These are phyloP conservation scores for Penicillium parvum DNA, from an alignment of 495 filamentous ascomycete genomes.

Conservation along the genomic window DNA sequence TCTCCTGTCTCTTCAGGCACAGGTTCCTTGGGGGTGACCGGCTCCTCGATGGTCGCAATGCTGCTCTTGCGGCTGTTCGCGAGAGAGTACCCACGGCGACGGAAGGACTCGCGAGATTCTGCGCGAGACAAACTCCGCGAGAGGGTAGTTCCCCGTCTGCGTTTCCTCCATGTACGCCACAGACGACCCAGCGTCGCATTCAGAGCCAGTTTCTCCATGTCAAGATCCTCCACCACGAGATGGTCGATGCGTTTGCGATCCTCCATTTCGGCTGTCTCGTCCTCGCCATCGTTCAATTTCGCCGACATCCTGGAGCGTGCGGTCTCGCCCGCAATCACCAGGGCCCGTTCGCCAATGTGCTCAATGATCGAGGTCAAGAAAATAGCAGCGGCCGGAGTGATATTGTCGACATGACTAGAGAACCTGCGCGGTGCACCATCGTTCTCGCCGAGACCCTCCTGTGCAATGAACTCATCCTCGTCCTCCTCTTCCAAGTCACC, in stretches of 20 bases:
- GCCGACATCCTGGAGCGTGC: constrained; percentile 64
- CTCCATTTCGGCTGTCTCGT: constrained; percentile 14
- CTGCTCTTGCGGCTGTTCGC: constrained; percentile 38
- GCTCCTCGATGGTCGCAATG: constrained; percentile 34
- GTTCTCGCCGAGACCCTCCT: constrained; percentile 59
- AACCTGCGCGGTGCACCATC: constrained; percentile 49
- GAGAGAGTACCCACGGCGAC: constrained; percentile 28
- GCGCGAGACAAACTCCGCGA: constrained; percentile 39
- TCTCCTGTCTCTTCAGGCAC: constrained; percentile 7
- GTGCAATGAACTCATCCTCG: constrained; percentile 76
- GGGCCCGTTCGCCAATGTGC: constrained; percentile 85
- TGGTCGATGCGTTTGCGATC: constrained; percentile 48
- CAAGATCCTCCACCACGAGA: constrained; percentile 79
- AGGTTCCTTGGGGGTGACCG: constrained; percentile 22
- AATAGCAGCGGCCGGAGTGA: constrained; percentile 90
- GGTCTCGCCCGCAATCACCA: constrained; percentile 84
- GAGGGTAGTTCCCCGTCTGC: constrained; percentile 45
- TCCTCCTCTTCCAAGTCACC: constrained; percentile 98
- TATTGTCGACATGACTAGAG: constrained; percentile 56
- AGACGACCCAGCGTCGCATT: constrained; percentile 81
- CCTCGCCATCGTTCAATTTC: constrained; percentile 25
- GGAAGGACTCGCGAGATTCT: constrained; percentile 42
- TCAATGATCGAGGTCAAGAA: constrained; percentile 94
- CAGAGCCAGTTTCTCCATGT: constrained; percentile 90
- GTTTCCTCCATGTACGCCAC: constrained; percentile 95